These are phyloP conservation scores for Sphagnum tenellum DNA, from an alignment of 225 moss, liverwort and hornwort species.

Conservation along the genomic window DNA sequence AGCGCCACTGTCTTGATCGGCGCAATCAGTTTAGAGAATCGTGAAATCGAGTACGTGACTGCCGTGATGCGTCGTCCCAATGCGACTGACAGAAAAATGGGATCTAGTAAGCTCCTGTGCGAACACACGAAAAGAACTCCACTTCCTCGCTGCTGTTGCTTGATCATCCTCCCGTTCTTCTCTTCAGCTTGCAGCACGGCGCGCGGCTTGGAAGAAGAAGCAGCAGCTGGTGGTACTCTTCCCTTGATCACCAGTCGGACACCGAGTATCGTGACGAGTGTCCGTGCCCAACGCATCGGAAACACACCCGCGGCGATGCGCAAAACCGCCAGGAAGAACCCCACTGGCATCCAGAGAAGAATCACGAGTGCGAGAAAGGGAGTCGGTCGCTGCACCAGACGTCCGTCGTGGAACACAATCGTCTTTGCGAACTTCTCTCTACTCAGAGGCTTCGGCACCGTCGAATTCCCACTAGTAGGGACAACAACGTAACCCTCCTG, in stretches of 20 bases:
- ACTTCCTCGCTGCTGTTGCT: conserved; percentile 6
- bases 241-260: conserved; percentile 29
- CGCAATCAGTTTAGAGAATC: conserved; percentile 48
- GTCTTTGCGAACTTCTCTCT: conserved; percentile 13
- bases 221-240: conserved; percentile 9
- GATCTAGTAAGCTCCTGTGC: conserved; percentile 53
- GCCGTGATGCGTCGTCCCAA: conserved; percentile 25
- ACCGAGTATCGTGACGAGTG: conserved; percentile 30
- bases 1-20: conserved; percentile 53
- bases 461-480: conserved; percentile 7
- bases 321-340: conserved; percentile 24
- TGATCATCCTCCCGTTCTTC: too few relatives aligned
- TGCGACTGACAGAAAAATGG: conserved; percentile 48
- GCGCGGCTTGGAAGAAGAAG: too few relatives aligned
- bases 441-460: conserved; percentile 11
- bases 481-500: conserved; percentile 46
- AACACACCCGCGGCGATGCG: conserved; percentile 33
- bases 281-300: conserved; percentile 23
- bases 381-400: conserved; percentile 43
- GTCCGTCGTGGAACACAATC: conserved; percentile 49
- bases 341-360: conserved; percentile 46
- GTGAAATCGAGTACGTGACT: conserved; percentile 51
- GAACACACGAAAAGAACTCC: conserved; percentile 34
- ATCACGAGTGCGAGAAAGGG: conserved; percentile 17
- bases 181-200: too few relatives aligned